Evolutionary conservation across 257 asterid species (phyloP).

Genomic region (Petrea volubilis): DNA sequence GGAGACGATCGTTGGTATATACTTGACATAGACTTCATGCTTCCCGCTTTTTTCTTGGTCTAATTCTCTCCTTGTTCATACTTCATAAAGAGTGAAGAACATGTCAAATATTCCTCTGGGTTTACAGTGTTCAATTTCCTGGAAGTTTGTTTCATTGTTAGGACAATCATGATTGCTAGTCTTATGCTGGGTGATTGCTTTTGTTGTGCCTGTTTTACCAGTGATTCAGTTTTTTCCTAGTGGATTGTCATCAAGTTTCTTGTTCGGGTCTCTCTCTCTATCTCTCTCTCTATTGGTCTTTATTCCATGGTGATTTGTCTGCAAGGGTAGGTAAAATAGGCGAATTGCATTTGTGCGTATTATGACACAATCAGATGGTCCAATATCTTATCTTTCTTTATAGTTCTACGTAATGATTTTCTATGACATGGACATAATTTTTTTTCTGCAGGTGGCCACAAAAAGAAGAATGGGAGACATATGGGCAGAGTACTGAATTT

Average conservation of each 20-base stretch:
- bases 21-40: background rate
- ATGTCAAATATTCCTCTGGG: background rate
- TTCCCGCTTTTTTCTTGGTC: background rate
- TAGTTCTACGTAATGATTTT: background rate
- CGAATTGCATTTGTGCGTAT: background rate
- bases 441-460: constrained; percentile 82
- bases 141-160: background rate
- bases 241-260: background rate
- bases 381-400: background rate
- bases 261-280: background rate
- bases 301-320: background rate
- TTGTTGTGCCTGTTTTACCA: background rate
- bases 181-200: background rate
- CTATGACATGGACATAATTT: constrained; percentile 20
- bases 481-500: constrained; percentile 66
- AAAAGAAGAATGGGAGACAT: constrained; percentile 73
- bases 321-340: background rate
- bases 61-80: background rate
- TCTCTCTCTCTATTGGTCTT: background rate
- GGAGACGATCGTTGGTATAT: background rate
- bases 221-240: background rate
- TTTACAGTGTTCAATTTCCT: background rate
- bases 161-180: background rate
- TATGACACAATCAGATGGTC: background rate
- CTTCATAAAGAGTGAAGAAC: background rate